Conservation (phyloP, 495 filamentous ascomycete genomes). For the Daldinia childiae region DNA sequence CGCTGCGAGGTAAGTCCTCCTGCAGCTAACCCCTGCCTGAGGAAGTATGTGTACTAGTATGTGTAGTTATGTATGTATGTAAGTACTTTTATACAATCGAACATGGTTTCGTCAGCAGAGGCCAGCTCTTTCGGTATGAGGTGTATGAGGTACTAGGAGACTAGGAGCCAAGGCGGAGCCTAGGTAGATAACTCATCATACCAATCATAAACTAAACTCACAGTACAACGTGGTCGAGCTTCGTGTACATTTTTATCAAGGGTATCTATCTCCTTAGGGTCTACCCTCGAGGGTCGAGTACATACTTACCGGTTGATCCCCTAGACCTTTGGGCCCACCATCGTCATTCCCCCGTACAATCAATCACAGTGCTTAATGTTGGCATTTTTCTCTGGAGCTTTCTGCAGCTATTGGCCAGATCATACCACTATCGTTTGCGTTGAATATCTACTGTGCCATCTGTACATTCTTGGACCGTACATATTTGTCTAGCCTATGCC, state of each 20-base stretch:
- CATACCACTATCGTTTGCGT: slow-evolving; percentile 41
- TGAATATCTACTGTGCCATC: slow-evolving; percentile 42
- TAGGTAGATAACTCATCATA: slow-evolving; percentile 26
- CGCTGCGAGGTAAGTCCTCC: slow-evolving; percentile 32
- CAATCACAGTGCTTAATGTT: slow-evolving; percentile 44
- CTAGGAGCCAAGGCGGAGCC: slow-evolving; percentile 42
- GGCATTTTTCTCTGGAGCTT: slow-evolving; percentile 37
- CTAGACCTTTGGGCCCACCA: slow-evolving; percentile 39
- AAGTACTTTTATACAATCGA: slow-evolving; percentile 33
- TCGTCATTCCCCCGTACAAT: slow-evolving; percentile 43
- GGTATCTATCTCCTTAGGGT: slow-evolving; percentile 33
- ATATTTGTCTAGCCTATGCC: slow-evolving; percentile 40
- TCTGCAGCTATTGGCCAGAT: slow-evolving; percentile 41
- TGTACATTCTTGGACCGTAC: slow-evolving; percentile 31
- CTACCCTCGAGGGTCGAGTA: slow-evolving; percentile 44
- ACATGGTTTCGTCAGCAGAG: slow-evolving; percentile 39
- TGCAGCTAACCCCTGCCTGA: slow-evolving; percentile 31
- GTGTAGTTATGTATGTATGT: too few relatives aligned
- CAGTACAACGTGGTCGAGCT: slow-evolving; percentile 39
- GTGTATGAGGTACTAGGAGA: slow-evolving; percentile 41
- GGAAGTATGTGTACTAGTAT: slow-evolving; percentile 39
- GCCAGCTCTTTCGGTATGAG: slow-evolving; percentile 33
- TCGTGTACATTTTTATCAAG: slow-evolving; percentile 39
- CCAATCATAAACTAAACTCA: slow-evolving; percentile 41
- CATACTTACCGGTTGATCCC: slow-evolving; percentile 43